These are phyloP conservation scores for Talaromyces sp. DNA, from an alignment of 2,329 filamentous ascomycete genomes.

Conservation along the genomic window DNA sequence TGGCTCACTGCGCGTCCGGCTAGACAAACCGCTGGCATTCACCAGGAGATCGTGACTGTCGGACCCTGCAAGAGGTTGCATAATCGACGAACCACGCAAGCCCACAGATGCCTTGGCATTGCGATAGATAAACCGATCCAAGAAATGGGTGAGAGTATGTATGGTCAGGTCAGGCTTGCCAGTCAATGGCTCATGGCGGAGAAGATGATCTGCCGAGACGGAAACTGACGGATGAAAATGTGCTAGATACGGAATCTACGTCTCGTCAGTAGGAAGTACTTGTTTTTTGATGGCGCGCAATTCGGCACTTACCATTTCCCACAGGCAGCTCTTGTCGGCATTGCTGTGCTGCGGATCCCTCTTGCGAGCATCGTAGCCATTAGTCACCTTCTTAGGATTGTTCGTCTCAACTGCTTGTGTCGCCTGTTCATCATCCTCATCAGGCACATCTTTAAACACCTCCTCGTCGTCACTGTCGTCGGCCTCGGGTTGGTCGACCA, in stretches of 20 bases:
- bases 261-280: conserved; percentile 18
- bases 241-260: conserved; percentile 57
- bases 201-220: conserved; percentile 69
- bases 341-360: conserved; percentile 87
- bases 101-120: conserved; percentile 67
- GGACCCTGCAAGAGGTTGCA: conserved; percentile 78
- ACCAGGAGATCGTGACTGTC: conserved; percentile 58
- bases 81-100: conserved; percentile 79
- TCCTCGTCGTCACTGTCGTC: conserved; percentile 66
- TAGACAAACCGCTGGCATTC: conserved; percentile 31
- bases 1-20: conserved; percentile 56
- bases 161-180: conserved; percentile 86
- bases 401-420: conserved; percentile 19
- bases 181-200: conserved; percentile 64
- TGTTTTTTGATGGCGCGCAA: not conserved
- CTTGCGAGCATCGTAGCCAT: conserved; percentile 78
- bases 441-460: conserved; percentile 61
- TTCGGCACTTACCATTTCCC: conserved; percentile 69
- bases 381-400: conserved; percentile 26
- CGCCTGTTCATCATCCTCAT: conserved; percentile 45
- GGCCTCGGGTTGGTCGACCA: conserved; percentile 76
- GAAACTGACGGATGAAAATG: conserved; percentile 94
- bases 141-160: conserved; percentile 88
- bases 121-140: conserved; percentile 97
- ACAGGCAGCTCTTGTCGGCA: conserved; percentile 87